A percentile compares a stretch with the other conserved stretches of the same genome.
Evolutionary conservation across 345 rosid genomes (phyloP).

Genomic region (Eucalyptus polybractea): DNA sequence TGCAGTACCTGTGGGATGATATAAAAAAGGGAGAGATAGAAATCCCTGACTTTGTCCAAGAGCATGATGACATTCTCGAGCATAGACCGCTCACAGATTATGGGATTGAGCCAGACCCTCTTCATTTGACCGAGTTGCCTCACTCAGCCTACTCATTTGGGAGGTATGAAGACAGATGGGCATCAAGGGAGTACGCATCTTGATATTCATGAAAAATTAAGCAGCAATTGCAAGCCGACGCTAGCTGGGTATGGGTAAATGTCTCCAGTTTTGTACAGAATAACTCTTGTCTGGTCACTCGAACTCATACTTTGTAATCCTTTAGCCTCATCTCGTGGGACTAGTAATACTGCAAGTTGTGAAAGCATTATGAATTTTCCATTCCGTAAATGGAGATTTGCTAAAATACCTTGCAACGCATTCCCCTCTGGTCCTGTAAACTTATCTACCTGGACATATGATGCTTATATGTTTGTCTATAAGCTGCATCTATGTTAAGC

Average conservation of each 20-base stretch:
- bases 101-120: constrained; percentile 87
- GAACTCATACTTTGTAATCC: not conserved
- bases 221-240: not conserved
- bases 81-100: constrained; percentile 85
- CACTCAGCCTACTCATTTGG: constrained; percentile 38
- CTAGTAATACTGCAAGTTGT: not conserved
- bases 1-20: constrained; percentile 81
- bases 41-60: constrained; percentile 72
- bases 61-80: constrained; percentile 75
- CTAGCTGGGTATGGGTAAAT: not conserved
- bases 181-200: constrained; percentile 28
- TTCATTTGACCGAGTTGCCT: constrained; percentile 48
- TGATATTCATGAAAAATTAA: not conserved
- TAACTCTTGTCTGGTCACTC: not conserved
- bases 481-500: not conserved
- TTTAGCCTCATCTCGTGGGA: not conserved
- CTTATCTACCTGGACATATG: not conserved
- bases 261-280: not conserved
- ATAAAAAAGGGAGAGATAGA: constrained; percentile 76
- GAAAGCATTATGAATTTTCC: not conserved
- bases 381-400: not conserved
- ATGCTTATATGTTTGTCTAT: not conserved
- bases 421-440: not conserved
- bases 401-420: not conserved
- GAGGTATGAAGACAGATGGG: constrained; percentile 59